Percentiles rank a stretch among this genome's conserved stretches.
Evolutionary conservation across 495 filamentous ascomycete genomes (phyloP).

Genomic region (Chlorociboria aeruginascens): DNA sequence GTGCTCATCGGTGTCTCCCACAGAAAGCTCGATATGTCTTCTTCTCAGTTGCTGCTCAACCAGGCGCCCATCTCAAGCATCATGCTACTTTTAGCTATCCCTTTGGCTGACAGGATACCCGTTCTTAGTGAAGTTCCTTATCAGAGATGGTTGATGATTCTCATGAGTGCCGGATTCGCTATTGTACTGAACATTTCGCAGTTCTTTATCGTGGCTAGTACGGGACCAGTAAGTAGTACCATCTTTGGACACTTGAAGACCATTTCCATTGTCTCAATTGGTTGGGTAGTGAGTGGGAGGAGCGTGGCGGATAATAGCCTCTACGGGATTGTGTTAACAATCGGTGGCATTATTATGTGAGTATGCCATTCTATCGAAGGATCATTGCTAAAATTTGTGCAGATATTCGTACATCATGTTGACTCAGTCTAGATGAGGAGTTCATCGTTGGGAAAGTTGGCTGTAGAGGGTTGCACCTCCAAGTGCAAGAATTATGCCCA

Average conservation of each 20-base stretch:
- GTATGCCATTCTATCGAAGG: neutral
- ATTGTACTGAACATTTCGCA: constrained; percentile 41
- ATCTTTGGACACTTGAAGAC: constrained; percentile 41
- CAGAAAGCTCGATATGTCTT: constrained; percentile 33
- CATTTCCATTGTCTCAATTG: constrained; percentile 29
- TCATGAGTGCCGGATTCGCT: constrained; percentile 32
- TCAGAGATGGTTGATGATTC: constrained; percentile 26
- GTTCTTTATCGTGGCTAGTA: constrained; percentile 40
- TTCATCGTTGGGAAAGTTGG: constrained; percentile 14
- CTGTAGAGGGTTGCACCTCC: constrained; percentile 19
- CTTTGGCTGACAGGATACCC: constrained; percentile 34
- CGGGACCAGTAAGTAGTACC: constrained; percentile 38
- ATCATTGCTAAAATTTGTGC: neutral
- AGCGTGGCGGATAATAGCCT: constrained; percentile 20
- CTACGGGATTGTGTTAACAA: constrained; percentile 17
- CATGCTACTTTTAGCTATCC: constrained; percentile 34
- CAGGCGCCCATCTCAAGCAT: constrained; percentile 36
- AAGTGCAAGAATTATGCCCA: constrained; percentile 17
- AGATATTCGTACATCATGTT: constrained; percentile 17
- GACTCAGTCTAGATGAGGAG: neutral
- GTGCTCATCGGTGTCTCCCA: constrained; percentile 39
- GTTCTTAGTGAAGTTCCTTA: constrained; percentile 24
- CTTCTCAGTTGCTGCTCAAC: constrained; percentile 42
- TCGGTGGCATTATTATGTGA: constrained; percentile 12
- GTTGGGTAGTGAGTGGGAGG: constrained; percentile 23